Evolutionary conservation across 768 basidiomycete genomes (phyloP), one percentile per base, ranked within the genome.

Genomic region (Omphalotus guepiniiformis): DNA sequence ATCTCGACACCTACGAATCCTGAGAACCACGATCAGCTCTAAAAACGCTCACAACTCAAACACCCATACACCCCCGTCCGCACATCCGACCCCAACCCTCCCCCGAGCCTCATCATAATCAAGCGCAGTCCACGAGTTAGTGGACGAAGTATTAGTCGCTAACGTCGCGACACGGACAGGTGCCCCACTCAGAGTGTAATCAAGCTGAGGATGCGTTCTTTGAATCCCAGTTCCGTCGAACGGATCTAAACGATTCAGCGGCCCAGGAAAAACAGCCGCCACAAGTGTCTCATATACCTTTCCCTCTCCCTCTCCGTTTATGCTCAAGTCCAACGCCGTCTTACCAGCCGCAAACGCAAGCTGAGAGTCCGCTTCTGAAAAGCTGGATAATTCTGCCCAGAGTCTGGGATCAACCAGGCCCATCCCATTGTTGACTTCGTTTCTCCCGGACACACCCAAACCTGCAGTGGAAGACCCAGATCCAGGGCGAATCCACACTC

Each of bases 51-150:
- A 47, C 3, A 47, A 13, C 28, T 70, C 60, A 44, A 78, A 45
- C 11, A 82, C 57, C 18, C 65, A 65, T 12, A 82, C 65, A 36
- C 58, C 49, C 13, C 82, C 82, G 49, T 65, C 69, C 46, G 67
- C 70, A 32, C 76, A 73, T 4, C 76, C 80, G 18, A 83, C 52
- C 5, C 67, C 80, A 43, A 83, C 63, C 50, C 75, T 64, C 4
- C 82, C 82, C 37, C 63, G 54, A 30, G 68, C 68, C 58, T 84
- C 82, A 46, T 81, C 79, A 53, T 84, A 84, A 59, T 82, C 82
- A 50, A 84, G 55, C 37, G 78, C 68, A 3, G 74, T 73, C 82
- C 82, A 84, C 50, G 71, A 67, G 51, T 70, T 65, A 28, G 50
- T 55, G 25, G 53, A 52, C 48, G 69, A 68, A 15, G 52, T 55